These are phyloP conservation scores for Cyberlindnera nakhonratchasimensis DNA, from an alignment of 805 yeast species.

Conservation along the genomic window DNA sequence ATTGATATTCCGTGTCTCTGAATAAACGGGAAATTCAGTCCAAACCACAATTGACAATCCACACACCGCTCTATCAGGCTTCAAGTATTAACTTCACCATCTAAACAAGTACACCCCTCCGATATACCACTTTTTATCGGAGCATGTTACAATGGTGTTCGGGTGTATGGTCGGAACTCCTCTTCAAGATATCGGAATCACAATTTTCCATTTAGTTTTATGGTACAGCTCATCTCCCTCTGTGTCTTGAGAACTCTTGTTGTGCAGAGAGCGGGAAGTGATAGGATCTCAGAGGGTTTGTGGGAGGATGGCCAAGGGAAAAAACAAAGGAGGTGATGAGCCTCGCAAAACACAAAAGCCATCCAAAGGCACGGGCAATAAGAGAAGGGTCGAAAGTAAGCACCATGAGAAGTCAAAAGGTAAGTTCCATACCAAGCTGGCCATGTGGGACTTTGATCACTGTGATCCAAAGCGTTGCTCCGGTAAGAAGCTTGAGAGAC, in stretches of 20 bases:
- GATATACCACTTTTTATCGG: not conserved
- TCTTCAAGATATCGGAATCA: not conserved
- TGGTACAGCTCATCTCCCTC: not conserved
- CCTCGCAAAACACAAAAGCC: slow-evolving; percentile 47
- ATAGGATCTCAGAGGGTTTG: too few species aligned
- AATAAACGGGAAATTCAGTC: too few species aligned
- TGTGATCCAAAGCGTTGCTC: slow-evolving; percentile 98
- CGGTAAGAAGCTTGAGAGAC: slow-evolving; percentile 87
- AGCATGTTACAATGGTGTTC: not conserved
- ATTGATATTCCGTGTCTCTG: too few species aligned
- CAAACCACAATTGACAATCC: too few species aligned
- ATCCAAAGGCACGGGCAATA: slow-evolving; percentile 51
- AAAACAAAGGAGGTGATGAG: slow-evolving; percentile 46
- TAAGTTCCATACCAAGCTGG: slow-evolving; percentile 77
- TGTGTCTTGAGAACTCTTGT: not conserved
- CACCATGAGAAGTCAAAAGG: slow-evolving; percentile 21
- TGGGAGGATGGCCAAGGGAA: slow-evolving; percentile 36
- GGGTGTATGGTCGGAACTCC: not conserved
- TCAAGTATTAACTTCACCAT: too few species aligned
- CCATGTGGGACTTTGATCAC: slow-evolving; percentile 99
- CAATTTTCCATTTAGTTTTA: not conserved
- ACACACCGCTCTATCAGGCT: too few species aligned
- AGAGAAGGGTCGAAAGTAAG: slow-evolving; percentile 38
- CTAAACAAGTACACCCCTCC: too few species aligned
- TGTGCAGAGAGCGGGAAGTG: not conserved